phyloP scores from a whole-genome alignment of 2,329 filamentous ascomycete genomes.

The Calonectria honghensis region DNA sequence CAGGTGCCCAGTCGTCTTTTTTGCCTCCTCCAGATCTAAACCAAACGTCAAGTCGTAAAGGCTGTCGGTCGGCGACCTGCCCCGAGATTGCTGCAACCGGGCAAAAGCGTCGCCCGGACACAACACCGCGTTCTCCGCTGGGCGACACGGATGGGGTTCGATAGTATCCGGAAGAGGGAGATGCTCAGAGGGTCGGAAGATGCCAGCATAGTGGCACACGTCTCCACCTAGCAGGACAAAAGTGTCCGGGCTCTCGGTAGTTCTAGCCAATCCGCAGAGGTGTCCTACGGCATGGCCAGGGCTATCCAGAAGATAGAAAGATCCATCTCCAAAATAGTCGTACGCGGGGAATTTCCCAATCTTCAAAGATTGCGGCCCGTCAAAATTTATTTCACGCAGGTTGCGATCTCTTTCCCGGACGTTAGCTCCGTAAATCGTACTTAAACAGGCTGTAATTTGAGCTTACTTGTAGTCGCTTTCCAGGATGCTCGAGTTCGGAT shows the following conservation, averaged over 20 bases:
- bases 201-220: slow-evolving; percentile 63
- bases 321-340: slow-evolving; percentile 66
- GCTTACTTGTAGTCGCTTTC: slow-evolving; percentile 60
- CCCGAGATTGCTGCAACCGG: slow-evolving; percentile 44
- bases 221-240: slow-evolving; percentile 67
- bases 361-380: slow-evolving; percentile 48
- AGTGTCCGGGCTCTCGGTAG: slow-evolving; percentile 56
- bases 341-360: slow-evolving; percentile 62
- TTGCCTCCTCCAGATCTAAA: slow-evolving; percentile 44
- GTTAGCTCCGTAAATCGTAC: background rate
- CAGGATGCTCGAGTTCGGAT: slow-evolving; percentile 58
- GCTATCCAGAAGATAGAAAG: slow-evolving; percentile 64
- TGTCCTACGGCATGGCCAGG: slow-evolving; percentile 65
- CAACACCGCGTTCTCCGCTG: slow-evolving; percentile 16
- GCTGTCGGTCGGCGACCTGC: slow-evolving; percentile 41
- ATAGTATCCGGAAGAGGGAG: slow-evolving; percentile 58
- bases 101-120: slow-evolving; percentile 48
- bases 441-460: background rate
- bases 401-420: slow-evolving; percentile 48
- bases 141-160: slow-evolving; percentile 47
- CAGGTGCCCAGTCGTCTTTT: slow-evolving; percentile 39
- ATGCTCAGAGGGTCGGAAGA: slow-evolving; percentile 60
- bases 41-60: slow-evolving; percentile 50
- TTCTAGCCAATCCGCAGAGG: slow-evolving; percentile 64
- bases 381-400: slow-evolving; percentile 55